Evolutionary conservation across 1,284 basidiomycete genomes (phyloP).

Genomic region (Chalciporus sp.): DNA sequence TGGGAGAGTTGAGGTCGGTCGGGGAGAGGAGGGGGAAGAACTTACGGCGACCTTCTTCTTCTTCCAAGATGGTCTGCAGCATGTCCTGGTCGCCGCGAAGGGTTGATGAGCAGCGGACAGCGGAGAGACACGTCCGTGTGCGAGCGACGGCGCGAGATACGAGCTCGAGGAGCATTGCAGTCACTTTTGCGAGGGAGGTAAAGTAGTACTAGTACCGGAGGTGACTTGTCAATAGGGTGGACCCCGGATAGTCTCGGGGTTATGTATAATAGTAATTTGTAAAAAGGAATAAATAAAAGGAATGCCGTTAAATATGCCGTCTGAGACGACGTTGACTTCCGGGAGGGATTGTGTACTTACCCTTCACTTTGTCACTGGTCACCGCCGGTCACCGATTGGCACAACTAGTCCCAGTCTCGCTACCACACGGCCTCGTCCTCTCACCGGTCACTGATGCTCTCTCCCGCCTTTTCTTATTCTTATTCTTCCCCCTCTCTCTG

Average conservation of each 20-base stretch:
- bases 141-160: constrained; percentile 11
- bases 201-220: no score
- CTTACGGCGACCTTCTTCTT: constrained; percentile 23
- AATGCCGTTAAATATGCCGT: not conserved
- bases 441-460: constrained; percentile 25
- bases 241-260: constrained; percentile 28
- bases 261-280: constrained; percentile 6
- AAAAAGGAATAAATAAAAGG: constrained; percentile 11
- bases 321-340: not conserved
- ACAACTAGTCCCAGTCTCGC: no score
- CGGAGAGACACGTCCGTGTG: not conserved
- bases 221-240: not conserved
- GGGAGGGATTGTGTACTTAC: constrained; percentile 7
- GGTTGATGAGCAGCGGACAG: constrained; percentile 18
- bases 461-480: constrained; percentile 3
- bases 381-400: not conserved
- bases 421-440: no score
- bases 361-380: constrained; percentile 22
- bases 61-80: constrained; percentile 24
- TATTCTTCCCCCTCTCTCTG: constrained; percentile 11
- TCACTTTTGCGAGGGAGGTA: no score
- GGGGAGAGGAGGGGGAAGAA: not conserved
- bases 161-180: constrained; percentile 13
- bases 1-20: constrained; percentile 1
- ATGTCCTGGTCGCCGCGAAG: constrained; percentile 26